Evolutionary conservation across 371 early-diverging fungal species (phyloP).

Genomic region (Mucor ambiguus): DNA sequence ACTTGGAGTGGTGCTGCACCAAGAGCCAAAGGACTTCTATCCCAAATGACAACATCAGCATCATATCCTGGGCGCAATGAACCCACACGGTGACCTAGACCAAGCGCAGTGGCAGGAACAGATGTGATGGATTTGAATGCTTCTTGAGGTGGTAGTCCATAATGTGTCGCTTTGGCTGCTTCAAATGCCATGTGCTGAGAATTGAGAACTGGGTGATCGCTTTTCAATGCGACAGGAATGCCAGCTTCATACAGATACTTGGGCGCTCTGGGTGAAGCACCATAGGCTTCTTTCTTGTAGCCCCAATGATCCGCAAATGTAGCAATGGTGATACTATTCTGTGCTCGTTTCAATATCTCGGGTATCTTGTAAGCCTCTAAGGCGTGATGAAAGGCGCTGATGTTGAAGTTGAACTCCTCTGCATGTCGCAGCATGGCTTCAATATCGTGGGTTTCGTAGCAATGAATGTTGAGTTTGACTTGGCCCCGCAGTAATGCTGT

Average conservation of each 20-base stretch:
- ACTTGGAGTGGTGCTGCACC: conserved; percentile 75
- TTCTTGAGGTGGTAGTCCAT: conserved; percentile 62
- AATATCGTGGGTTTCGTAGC: conserved; percentile 71
- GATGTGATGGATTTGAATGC: conserved; percentile 72
- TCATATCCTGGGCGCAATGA: conserved; percentile 67
- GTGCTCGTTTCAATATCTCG: conserved; percentile 62
- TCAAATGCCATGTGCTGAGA: conserved; percentile 70
- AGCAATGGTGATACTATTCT: conserved; percentile 61
- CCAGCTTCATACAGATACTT: conserved; percentile 65
- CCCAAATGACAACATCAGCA: conserved; percentile 79
- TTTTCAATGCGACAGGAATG: conserved; percentile 73
- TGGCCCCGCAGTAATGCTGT: conserved; percentile 73
- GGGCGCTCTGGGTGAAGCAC: conserved; percentile 59
- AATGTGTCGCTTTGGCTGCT: conserved; percentile 73
- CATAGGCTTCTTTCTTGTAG: conserved; percentile 78
- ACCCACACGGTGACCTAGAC: conserved; percentile 71
- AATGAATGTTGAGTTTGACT: conserved; percentile 74
- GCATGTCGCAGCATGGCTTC: conserved; percentile 77
- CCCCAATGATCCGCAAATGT: conserved; percentile 74
- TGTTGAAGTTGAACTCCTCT: conserved; percentile 74
- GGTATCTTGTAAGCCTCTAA: conserved; percentile 78
- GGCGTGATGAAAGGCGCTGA: conserved; percentile 83
- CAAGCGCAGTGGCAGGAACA: conserved; percentile 71
- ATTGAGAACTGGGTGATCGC: conserved; percentile 83
- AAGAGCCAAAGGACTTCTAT: conserved; percentile 63